phyloP scores from a whole-genome alignment of 2,329 filamentous ascomycete genomes.

The Aspergillus flavus region DNA sequence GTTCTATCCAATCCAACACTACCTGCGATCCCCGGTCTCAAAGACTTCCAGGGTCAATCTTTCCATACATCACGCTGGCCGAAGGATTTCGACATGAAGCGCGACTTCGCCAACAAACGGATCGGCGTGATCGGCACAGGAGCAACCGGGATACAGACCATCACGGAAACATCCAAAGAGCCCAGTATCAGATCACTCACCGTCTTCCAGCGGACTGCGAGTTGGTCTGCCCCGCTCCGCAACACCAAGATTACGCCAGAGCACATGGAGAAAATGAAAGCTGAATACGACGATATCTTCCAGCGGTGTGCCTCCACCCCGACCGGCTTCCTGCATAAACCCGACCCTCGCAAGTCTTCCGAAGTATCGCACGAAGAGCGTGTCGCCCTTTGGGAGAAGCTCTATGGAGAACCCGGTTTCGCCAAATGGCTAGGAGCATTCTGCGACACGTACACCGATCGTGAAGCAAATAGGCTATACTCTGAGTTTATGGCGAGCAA shows the following conservation, averaged over 20 bases:
- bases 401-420: slow-evolving; percentile 23
- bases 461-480: slow-evolving; percentile 53
- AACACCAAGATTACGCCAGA: slow-evolving; percentile 20
- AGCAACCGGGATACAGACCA: slow-evolving; percentile 44
- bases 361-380: slow-evolving; percentile 15
- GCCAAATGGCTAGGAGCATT: slow-evolving; percentile 42
- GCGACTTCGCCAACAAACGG: slow-evolving; percentile 38
- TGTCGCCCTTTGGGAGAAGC: slow-evolving; percentile 20
- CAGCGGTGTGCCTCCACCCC: slow-evolving; percentile 14
- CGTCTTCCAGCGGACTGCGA: slow-evolving; percentile 28
- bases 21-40: slow-evolving; percentile 40
- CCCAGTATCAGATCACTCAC: slow-evolving; percentile 19
- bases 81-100: slow-evolving; percentile 25
- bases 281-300: slow-evolving; percentile 19
- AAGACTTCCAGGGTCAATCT: slow-evolving; percentile 42
- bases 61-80: slow-evolving; percentile 48
- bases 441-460: slow-evolving; percentile 52
- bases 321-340: slow-evolving; percentile 18
- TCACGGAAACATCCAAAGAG: slow-evolving; percentile 23
- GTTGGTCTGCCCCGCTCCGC: slow-evolving; percentile 29
- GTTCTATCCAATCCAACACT: slow-evolving; percentile 42
- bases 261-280: slow-evolving; percentile 17
- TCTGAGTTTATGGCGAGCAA: slow-evolving; percentile 62
- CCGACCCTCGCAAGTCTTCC: background rate
- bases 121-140: slow-evolving; percentile 48